Evolutionary conservation across 1,284 basidiomycete species (phyloP).

Genomic region (Apiotrichum domesticum): DNA sequence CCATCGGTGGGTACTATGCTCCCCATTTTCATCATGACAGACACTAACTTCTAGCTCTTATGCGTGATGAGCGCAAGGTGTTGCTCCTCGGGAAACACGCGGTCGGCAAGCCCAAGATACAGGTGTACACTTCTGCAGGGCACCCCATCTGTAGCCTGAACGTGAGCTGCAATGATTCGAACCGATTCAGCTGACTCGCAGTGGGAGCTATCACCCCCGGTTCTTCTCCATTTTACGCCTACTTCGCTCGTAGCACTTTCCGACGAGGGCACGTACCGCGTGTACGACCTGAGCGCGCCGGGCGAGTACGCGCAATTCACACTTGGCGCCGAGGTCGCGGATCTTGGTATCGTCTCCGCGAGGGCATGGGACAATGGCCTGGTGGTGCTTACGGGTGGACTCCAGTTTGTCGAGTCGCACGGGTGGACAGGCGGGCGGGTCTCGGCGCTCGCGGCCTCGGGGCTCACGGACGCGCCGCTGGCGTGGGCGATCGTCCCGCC

Average conservation of each 20-base stretch:
- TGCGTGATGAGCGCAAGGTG: constrained; percentile 77
- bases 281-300: constrained; percentile 71
- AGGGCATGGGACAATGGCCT: constrained; percentile 78
- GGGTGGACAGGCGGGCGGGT: constrained; percentile 68
- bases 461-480: constrained; percentile 65
- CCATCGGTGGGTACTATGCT: constrained; percentile 57
- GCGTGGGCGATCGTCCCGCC: constrained; percentile 82
- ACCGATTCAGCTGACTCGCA: constrained; percentile 13
- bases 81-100: constrained; percentile 64
- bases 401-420: constrained; percentile 75
- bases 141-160: constrained; percentile 47
- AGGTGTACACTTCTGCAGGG: constrained; percentile 51
- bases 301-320: constrained; percentile 78
- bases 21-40: too few relatives aligned
- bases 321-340: constrained; percentile 74
- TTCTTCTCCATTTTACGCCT: constrained; percentile 34
- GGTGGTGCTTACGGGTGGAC: constrained; percentile 72
- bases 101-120: constrained; percentile 60
- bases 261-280: constrained; percentile 83
- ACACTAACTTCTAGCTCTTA: constrained; percentile 57
- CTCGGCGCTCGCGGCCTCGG: constrained; percentile 61
- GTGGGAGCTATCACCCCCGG: constrained; percentile 40
- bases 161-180: constrained; percentile 14
- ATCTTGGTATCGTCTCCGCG: constrained; percentile 79
- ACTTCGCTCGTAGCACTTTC: constrained; percentile 79